Evolutionary conservation across 805 yeast species (phyloP), one percentile per base, ranked within the genome.

Genomic region (Yarrowia sp.): DNA sequence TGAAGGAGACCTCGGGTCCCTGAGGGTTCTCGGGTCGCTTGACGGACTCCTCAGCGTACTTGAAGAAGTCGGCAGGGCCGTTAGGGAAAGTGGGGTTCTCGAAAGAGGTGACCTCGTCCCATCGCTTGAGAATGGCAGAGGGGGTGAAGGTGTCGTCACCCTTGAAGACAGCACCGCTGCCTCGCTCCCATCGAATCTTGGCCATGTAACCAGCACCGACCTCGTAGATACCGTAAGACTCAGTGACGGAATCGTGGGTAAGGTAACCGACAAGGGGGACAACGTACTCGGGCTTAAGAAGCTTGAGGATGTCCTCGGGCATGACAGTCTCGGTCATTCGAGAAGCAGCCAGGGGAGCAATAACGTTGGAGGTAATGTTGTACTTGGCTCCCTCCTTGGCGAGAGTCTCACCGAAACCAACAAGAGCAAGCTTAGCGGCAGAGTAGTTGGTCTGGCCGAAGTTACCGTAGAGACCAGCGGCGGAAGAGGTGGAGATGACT

Each of bases 401-500:
- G 75, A 93, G 85, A 9, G 98, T 92, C 79, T 94, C 97, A 56
- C 96, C 89, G 73, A 94, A 86, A 12, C 98, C 98, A 68, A 94
- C 90, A 66, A 92, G 81, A 17, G 91, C 98, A 70, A 90, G 81
- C 79, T 94, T 94, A 24, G 97, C 98, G 36, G 97, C 93, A 0
- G 97, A 87, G 80, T 94, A 94, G 80, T 94, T 94, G 47, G 97
- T 86, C 80, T 94, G 99, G 61, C 99, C 99, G 79, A 93, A 94
- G 80, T 92, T 92, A 70, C 99, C 99, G 77, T 89, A 94, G 71
- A 94, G 83, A 24, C 99, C 99, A 42, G 98, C 98, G 4, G 98
- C 97, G 4, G 97, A 92, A 34, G 97, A 87, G n/a, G 98, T 93
- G 84, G 92, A 93, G 74, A 94, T 79, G 73, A 94, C 84, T 73